Base-by-base conservation (phyloP, 306 rosid genomes). In the Vachellia collinsii region DNA sequence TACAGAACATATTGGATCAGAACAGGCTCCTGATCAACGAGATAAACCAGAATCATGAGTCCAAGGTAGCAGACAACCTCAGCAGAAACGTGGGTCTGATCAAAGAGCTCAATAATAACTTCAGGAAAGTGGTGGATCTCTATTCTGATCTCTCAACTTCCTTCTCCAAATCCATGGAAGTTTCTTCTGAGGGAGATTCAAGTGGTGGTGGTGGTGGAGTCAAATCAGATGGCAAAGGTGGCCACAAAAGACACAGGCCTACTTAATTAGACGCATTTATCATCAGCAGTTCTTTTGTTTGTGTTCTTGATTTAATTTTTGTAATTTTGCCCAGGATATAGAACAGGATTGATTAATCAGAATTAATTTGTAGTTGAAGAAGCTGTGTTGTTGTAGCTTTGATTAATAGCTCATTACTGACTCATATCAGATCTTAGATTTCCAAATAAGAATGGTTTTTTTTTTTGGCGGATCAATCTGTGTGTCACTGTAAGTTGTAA, bases 21-120 rank as follows among this genome's bases (percentile, higher is more conserved):
- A 95, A 95, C 83, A 87, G 95, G 89, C 63, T 95, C 58, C 94
- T 95, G 48, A 95, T 95, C 85, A 95, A 88, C 61, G 94, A 95
- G 90, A 95, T 95, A 85, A 95, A 95, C 91, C 98, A 95, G 81
- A 95, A 95, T 80, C 99, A 95, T 4, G 99, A 95, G 82, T 95
- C 99, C 25, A 95, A 91, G 81, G 82, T 91, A 63, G 96, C 99
- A 17, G 97, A 95, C 88, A 93, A 95, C 73, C 88, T 95, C 16
- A 91, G 85, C 89, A 85, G 97, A 79, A 95, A 95, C 84, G 97
- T 93, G 85, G 94, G 93, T 37, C 87, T 95, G 65, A 95, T 95
- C 72, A 86, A 88, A 82, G 99, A 95, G 89, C 92, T 95, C 54
- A 95, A 95, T 90, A 91, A 88, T 92, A 95, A 95, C 69, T 91